Conservation (phyloP, 169 alveolate genomes). For the Babesia bovis region DNA sequence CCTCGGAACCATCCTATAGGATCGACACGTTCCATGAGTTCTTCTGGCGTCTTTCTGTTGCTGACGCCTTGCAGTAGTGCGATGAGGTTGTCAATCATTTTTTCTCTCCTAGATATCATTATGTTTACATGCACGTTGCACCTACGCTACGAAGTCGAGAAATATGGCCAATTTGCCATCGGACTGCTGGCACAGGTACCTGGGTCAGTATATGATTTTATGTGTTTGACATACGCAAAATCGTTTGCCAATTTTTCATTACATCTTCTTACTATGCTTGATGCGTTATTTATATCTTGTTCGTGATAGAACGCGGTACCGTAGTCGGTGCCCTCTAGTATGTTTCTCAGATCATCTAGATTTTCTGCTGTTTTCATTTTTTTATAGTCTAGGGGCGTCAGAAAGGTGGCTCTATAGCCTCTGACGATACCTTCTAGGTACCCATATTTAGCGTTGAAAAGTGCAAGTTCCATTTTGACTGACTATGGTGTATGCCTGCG, state of each 20-base stretch:
- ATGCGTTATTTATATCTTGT: constrained; percentile 88
- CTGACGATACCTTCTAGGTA: constrained; percentile 95
- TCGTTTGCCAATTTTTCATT: constrained; percentile 96
- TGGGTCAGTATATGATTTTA: constrained; percentile 70
- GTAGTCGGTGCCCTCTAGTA: constrained; percentile 97
- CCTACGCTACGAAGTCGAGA: constrained; percentile 86
- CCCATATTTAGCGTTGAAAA: constrained; percentile 94
- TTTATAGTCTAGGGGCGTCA: constrained; percentile 92
- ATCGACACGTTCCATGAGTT: constrained; percentile 90
- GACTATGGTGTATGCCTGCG: constrained; percentile 21
- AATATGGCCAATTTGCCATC: constrained; percentile 84
- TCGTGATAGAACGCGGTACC: constrained; percentile 92
- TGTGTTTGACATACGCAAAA: constrained; percentile 74
- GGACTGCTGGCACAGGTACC: constrained; percentile 86
- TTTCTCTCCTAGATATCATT: constrained; percentile 81
- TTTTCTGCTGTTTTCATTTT: constrained; percentile 84
- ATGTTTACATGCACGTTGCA: neutral
- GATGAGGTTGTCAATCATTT: constrained; percentile 97
- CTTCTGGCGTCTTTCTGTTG: constrained; percentile 89
- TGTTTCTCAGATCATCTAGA: constrained; percentile 88
- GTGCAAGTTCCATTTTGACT: constrained; percentile 87
- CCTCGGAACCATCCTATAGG: constrained; percentile 98
- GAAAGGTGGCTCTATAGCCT: constrained; percentile 93
- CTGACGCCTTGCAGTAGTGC: constrained; percentile 95
- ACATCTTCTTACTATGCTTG: constrained; percentile 87